Percentiles rank a stretch among this genome's conserved stretches.
phyloP scores from a whole-genome alignment of 106 monocot genomes.

The Acorus gramineus region DNA sequence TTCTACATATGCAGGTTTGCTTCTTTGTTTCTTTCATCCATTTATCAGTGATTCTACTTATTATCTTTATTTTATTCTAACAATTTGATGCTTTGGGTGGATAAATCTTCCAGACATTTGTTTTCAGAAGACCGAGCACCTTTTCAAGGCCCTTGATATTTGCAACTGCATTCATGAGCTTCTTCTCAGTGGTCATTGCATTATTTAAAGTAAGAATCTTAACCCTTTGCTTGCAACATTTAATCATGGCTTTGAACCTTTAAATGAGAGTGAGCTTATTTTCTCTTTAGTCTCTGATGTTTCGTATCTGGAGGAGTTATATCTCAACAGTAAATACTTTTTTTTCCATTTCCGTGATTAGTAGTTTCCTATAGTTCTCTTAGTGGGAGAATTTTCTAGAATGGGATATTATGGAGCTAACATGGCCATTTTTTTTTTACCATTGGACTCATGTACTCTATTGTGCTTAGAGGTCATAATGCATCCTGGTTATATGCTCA shows the following conservation, averaged over 20 bases:
- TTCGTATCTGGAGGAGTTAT: background rate
- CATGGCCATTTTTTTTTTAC: too few species aligned
- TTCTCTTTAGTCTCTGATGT: background rate
- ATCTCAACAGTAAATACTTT: background rate
- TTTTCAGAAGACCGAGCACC: slow-evolving; percentile 59
- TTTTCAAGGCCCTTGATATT: slow-evolving; percentile 88
- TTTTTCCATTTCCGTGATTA: background rate
- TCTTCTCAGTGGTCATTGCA: slow-evolving; percentile 99
- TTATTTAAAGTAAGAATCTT: slow-evolving; percentile 76
- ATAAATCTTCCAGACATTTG: slow-evolving; percentile 61
- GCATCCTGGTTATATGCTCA: too few species aligned
- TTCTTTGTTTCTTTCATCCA: background rate
- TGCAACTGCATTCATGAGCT: slow-evolving; percentile 96
- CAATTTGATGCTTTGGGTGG: background rate
- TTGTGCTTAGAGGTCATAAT: too few species aligned
- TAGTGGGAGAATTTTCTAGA: too few species aligned
- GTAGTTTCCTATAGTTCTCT: too few species aligned
- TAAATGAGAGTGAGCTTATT: background rate
- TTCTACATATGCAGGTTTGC: slow-evolving; percentile 86
- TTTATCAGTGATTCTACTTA: background rate
- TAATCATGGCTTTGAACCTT: too few species aligned
- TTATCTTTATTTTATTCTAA: background rate
- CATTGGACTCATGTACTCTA: too few species aligned
- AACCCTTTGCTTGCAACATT: too few species aligned
- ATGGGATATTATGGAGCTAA: too few species aligned